Percentiles rank a stretch among this genome's conserved stretches.
phyloP scores from a whole-genome alignment of 495 filamentous ascomycete species.

The Massariosphaeria phaeospora region DNA sequence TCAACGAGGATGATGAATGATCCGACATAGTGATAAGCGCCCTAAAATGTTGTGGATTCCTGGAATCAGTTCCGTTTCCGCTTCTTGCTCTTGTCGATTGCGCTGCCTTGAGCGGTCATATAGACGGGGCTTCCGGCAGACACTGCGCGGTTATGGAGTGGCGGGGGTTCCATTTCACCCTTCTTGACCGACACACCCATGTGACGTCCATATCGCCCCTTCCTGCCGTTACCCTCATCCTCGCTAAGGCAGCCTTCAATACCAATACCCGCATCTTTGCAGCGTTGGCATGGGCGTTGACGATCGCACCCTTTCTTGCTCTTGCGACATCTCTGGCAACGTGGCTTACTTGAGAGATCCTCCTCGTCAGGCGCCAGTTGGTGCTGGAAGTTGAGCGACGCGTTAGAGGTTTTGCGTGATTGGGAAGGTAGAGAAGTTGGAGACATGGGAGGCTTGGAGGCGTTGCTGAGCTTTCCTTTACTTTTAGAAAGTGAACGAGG shows the following conservation, averaged over 20 bases:
- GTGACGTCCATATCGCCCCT: conserved; percentile 91
- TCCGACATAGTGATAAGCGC: not conserved
- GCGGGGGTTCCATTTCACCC: conserved; percentile 45
- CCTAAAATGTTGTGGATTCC: not conserved
- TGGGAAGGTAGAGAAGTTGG: conserved; percentile 58
- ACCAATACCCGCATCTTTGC: conserved; percentile 90
- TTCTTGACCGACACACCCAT: conserved; percentile 93
- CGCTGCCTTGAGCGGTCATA: conserved; percentile 13
- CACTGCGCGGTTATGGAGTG: conserved; percentile 21
- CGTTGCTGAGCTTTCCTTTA: conserved; percentile 25
- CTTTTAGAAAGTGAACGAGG: conserved; percentile 36
- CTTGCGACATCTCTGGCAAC: conserved; percentile 96
- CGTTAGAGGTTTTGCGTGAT: conserved; percentile 74
- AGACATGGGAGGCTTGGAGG: conserved; percentile 56
- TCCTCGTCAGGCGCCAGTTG: conserved; percentile 77
- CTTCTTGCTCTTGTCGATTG: conserved; percentile 63
- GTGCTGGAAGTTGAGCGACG: conserved; percentile 63
- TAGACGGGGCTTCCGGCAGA: conserved; percentile 29
- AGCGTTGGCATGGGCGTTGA: conserved; percentile 87
- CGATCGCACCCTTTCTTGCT: conserved; percentile 99
- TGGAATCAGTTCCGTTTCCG: conserved; percentile 52
- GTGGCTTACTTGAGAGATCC: conserved; percentile 86
- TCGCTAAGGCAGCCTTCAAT: conserved; percentile 92
- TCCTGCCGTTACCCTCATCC: conserved; percentile 92
- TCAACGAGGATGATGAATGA: not conserved